Evolutionary conservation across 805 yeast species (phyloP).

Genomic region (Diddensiella caesifluorescens): DNA sequence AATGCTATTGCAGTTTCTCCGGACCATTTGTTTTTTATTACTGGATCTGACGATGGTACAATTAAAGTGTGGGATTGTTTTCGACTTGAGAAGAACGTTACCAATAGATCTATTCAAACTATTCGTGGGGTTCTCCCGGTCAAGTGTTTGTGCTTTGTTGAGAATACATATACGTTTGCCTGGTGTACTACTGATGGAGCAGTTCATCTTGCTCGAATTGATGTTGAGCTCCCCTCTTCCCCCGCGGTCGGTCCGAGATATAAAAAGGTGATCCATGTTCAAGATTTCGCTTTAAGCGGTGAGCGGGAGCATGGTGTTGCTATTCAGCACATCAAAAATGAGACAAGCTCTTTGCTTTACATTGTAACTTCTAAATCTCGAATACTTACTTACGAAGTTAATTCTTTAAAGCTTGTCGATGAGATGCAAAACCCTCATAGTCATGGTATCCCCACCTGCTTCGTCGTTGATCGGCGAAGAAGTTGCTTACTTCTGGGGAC

Average conservation of each 20-base stretch:
- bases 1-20: slow-evolving; percentile 54
- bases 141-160: slow-evolving; percentile 27
- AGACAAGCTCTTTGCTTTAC: slow-evolving; percentile 39
- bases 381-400: slow-evolving; percentile 52
- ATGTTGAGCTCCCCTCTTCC: slow-evolving; percentile 12
- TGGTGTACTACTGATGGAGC: slow-evolving; percentile 29
- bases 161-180: slow-evolving; percentile 28
- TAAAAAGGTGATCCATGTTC: slow-evolving; percentile 31
- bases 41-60: slow-evolving; percentile 72
- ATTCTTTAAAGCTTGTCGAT: slow-evolving; percentile 44
- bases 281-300: too few species aligned
- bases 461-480: slow-evolving; percentile 48
- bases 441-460: slow-evolving; percentile 62
- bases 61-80: slow-evolving; percentile 74
- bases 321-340: slow-evolving; percentile 38
- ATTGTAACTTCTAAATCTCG: slow-evolving; percentile 50
- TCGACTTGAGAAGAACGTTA: slow-evolving; percentile 57
- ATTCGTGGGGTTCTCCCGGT: slow-evolving; percentile 24
- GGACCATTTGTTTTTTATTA: slow-evolving; percentile 59
- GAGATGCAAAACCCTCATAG: slow-evolving; percentile 49
- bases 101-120: slow-evolving; percentile 29
- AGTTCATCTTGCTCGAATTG: slow-evolving; percentile 27
- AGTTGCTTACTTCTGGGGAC: slow-evolving; percentile 77
- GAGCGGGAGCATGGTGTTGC: slow-evolving; percentile 41
- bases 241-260: slow-evolving; percentile 17